Percentiles rank a stretch among this genome's conserved stretches.
phyloP scores from a whole-genome alignment of 2,329 filamentous ascomycete species.

The Sclerotiophoma versabilis region DNA sequence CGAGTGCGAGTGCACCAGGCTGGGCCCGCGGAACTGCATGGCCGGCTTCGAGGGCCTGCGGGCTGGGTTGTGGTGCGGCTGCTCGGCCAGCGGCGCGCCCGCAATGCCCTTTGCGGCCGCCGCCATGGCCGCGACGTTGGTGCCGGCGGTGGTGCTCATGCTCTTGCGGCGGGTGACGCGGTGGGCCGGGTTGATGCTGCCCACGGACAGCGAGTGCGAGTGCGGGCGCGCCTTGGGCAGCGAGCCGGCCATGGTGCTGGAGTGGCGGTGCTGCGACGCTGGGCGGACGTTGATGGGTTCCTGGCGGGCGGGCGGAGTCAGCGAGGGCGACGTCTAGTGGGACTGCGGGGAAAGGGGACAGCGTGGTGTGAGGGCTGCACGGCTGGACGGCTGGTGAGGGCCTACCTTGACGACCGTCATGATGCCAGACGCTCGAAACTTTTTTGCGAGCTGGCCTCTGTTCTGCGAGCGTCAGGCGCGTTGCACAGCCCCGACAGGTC shows the following conservation, averaged over 20 bases:
- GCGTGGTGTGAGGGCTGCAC: not conserved
- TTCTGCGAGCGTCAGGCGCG: slow-evolving; percentile 23
- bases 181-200: slow-evolving; percentile 79
- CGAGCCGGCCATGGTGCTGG: slow-evolving; percentile 63
- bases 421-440: slow-evolving; percentile 21
- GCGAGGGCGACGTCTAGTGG: slow-evolving; percentile 20
- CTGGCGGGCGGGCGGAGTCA: slow-evolving; percentile 40
- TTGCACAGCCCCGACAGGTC: slow-evolving; percentile 33
- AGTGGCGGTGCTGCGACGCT: slow-evolving; percentile 55
- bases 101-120: slow-evolving; percentile 70
- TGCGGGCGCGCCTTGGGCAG: slow-evolving; percentile 75
- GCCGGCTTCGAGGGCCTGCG: slow-evolving; percentile 72
- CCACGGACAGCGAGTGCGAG: slow-evolving; percentile 80
- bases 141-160: slow-evolving; percentile 76
- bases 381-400: not conserved
- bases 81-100: slow-evolving; percentile 64
- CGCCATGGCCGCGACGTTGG: slow-evolving; percentile 77
- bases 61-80: slow-evolving; percentile 56
- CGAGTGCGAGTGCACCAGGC: slow-evolving; percentile 53
- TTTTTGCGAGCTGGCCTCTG: slow-evolving; percentile 5
- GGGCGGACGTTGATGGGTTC: slow-evolving; percentile 54
- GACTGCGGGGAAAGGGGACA: slow-evolving; percentile 18
- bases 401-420: slow-evolving; percentile 52
- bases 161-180: slow-evolving; percentile 94
- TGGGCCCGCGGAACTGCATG: slow-evolving; percentile 54